Conservation (phyloP, 2,329 filamentous ascomycete genomes). For the Trichoderma arundinaceum region DNA sequence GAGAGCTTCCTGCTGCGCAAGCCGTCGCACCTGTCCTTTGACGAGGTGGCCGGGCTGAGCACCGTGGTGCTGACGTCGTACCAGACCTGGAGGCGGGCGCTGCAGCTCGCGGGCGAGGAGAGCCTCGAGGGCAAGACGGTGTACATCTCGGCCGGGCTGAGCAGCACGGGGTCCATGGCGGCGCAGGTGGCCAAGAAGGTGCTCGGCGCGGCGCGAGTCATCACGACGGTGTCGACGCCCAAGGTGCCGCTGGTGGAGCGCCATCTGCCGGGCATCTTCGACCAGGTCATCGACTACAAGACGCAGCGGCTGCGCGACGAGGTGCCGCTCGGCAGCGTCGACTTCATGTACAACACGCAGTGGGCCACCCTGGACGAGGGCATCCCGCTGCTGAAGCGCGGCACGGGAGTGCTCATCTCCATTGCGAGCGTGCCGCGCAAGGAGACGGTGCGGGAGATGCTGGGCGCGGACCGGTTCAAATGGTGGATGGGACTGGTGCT, state of each 20-base stretch:
- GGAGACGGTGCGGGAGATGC: conserved; percentile 38
- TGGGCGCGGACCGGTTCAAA: conserved; percentile 44
- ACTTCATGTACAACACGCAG: conserved; percentile 58
- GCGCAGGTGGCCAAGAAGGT: conserved; percentile 58
- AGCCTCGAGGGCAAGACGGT: conserved; percentile 57
- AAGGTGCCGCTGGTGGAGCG: conserved; percentile 55
- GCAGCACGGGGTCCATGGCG: conserved; percentile 53
- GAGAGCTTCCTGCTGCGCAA: conserved; percentile 46
- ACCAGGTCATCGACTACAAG: conserved; percentile 59
- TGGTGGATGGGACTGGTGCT: conserved; percentile 48
- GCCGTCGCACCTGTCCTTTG: conserved; percentile 42
- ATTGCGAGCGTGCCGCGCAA: conserved; percentile 49
- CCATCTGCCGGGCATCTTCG: conserved; percentile 51
- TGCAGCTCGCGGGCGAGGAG: conserved; percentile 45
- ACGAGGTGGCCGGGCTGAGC: conserved; percentile 47
- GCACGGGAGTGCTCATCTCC: conserved; percentile 49
- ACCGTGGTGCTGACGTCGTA: conserved; percentile 50
- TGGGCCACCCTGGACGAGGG: conserved; percentile 46
- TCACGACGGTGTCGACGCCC: conserved; percentile 58
- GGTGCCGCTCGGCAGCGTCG: conserved; percentile 52
- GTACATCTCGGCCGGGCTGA: conserved; percentile 57
- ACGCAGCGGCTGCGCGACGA: conserved; percentile 45
- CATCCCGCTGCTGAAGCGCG: conserved; percentile 48
- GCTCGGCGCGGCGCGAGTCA: conserved; percentile 53
- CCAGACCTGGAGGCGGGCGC: conserved; percentile 50